Base-by-base conservation (phyloP, 805 yeast species). In the Cyberlindnera meyerae region DNA sequence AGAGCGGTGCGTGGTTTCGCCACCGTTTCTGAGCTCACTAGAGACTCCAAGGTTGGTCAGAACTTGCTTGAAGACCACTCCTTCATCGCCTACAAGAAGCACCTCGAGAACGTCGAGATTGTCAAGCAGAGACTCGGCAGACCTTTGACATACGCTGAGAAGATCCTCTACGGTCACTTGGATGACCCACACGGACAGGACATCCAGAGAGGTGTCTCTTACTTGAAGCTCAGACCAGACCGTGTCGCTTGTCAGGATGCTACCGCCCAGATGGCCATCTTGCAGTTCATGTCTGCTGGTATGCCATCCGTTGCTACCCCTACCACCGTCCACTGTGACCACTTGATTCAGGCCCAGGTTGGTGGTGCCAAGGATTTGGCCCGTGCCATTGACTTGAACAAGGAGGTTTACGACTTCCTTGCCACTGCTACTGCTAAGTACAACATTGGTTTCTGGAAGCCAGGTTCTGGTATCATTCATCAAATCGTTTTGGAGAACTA, bases 161-260 rank as follows among this genome's bases (percentile, higher is more conserved):
- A 90, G 73, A 77, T 90, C 51, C 73, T 90, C 50, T 93, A 90
- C 68, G 90, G 96, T 48, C 97, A 90, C 70, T 75, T 90, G 63
- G 96, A 84, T 58, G 77, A 90, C 58, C 97, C 97, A 45, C 89
- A 83, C 54, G 88, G 77, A 51, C 87, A 87, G 66, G 80, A 82
- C 48, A 77, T 83, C 52, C 75, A 68, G 65, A 78, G 98, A 66
- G 99, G 98, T 51, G 70, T 79, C 35, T 77, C 89, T 36, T 93
- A 93, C 66, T 75, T 93, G 62, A 93, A 93, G 70, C 75, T 93
- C 55, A 78, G 84, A 60, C 98, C 98, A 14, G 98, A 93, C 62
- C 79, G 98, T 61, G 97, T 93, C 33, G 98, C 98, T 20, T 89
- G 94, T 95, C 98, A 93, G 71, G 98, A 93, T 71, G 98, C 98